Conservation (phyloP, 1,284 basidiomycete species). For the Apiotrichum gracile region DNA sequence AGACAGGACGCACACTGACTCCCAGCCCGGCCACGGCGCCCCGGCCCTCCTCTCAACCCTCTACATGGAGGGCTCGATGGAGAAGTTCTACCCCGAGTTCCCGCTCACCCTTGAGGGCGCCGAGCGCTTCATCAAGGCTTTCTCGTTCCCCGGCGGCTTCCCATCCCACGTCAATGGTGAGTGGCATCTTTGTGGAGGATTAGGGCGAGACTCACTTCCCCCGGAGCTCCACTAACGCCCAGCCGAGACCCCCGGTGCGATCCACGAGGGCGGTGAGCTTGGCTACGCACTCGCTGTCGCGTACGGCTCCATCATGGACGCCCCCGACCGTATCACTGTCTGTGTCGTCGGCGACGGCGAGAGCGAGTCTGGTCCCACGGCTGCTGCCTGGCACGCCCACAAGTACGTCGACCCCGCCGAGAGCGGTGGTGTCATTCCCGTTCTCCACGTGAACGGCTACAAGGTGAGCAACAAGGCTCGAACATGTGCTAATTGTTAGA, state of each 20-base stretch:
- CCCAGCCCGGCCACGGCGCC: slow-evolving; percentile 63
- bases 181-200: slow-evolving; percentile 48
- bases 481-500: slow-evolving; percentile 51
- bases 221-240: background rate
- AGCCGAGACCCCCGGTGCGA: slow-evolving; percentile 73
- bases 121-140: slow-evolving; percentile 49
- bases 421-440: slow-evolving; percentile 78
- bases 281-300: slow-evolving; percentile 78
- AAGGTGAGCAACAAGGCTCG: slow-evolving; percentile 46
- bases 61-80: slow-evolving; percentile 81
- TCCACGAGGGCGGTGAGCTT: slow-evolving; percentile 87
- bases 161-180: slow-evolving; percentile 49
- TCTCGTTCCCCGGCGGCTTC: slow-evolving; percentile 51
- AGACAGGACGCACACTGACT: background rate
- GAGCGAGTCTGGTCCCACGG: slow-evolving; percentile 77
- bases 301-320: slow-evolving; percentile 76
- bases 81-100: slow-evolving; percentile 73
- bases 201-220: too few relatives aligned
- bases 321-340: slow-evolving; percentile 67
- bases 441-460: slow-evolving; percentile 70
- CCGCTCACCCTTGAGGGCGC: slow-evolving; percentile 60
- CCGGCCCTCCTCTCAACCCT: slow-evolving; percentile 75
- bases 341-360: slow-evolving; percentile 82
- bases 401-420: slow-evolving; percentile 87
- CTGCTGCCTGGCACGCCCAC: slow-evolving; percentile 72